phyloP scores from a whole-genome alignment of 805 yeast species.

The Cyberlindnera lachancei region DNA sequence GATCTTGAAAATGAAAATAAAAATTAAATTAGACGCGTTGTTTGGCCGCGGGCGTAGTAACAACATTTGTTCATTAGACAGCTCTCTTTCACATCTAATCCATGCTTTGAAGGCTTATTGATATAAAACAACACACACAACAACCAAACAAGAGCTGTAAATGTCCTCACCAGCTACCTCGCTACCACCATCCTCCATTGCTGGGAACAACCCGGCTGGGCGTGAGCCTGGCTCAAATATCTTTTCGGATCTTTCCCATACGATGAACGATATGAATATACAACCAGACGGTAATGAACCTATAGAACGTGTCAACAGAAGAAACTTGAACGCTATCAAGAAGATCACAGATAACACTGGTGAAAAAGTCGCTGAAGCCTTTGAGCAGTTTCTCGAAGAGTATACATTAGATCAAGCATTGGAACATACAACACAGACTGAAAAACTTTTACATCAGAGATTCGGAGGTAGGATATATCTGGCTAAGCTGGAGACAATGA shows the following conservation, averaged over 20 bases:
- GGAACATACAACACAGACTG: slow-evolving; percentile 23
- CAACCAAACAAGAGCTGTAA: too few relatives aligned
- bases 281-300: slow-evolving; percentile 8
- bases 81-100: too few relatives aligned
- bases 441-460: slow-evolving; percentile 27
- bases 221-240: slow-evolving; percentile 3
- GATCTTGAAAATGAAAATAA: too few relatives aligned
- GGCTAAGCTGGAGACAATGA: slow-evolving; percentile 77
- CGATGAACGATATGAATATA: slow-evolving; percentile 5
- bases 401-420: slow-evolving; percentile 36
- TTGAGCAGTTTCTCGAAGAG: slow-evolving; percentile 74
- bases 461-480: slow-evolving; percentile 58
- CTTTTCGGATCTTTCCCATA: slow-evolving; percentile 19
- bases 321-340: slow-evolving; percentile 63
- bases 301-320: slow-evolving; percentile 36
- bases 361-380: slow-evolving; percentile 86
- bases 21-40: too few relatives aligned
- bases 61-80: too few relatives aligned
- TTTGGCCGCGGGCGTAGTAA: too few relatives aligned
- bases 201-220: slow-evolving; percentile 3
- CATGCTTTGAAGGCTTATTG: too few relatives aligned
- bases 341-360: slow-evolving; percentile 89
- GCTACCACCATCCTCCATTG: slow-evolving; percentile 11
- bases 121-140: too few relatives aligned
- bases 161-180: slow-evolving; percentile 12